Conservation (phyloP, 2,329 filamentous ascomycete genomes). For the Verticillium albo-atrum region DNA sequence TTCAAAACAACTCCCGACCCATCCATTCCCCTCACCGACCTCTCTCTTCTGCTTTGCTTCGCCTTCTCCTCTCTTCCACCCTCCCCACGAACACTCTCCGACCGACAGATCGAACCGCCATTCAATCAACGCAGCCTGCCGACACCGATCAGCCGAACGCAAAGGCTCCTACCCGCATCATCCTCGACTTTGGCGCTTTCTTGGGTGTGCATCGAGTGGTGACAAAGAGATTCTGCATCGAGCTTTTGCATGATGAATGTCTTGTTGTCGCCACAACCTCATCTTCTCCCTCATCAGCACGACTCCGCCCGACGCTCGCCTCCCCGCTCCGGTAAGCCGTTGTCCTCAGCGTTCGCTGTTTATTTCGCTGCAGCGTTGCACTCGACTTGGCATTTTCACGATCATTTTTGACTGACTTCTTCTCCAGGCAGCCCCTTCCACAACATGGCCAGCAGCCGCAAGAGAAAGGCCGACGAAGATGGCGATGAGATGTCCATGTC, state of each 20-base stretch:
- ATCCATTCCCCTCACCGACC: slow-evolving; percentile 11
- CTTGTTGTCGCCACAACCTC: slow-evolving; percentile 55
- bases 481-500: slow-evolving; percentile 91
- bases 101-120: not conserved
- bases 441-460: slow-evolving; percentile 52
- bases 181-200: not conserved
- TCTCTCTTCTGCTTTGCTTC: not conserved
- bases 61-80: slow-evolving; percentile 1
- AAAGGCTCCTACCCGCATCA: not conserved
- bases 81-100: not conserved
- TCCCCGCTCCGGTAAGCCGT: slow-evolving; percentile 48
- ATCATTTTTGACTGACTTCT: not conserved
- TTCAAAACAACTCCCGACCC: not conserved
- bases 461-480: slow-evolving; percentile 85
- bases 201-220: not conserved
- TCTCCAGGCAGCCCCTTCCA: slow-evolving; percentile 34
- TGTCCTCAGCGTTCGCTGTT: not conserved
- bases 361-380: slow-evolving; percentile 19
- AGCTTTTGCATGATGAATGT: slow-evolving; percentile 48
- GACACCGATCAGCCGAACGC: not conserved
- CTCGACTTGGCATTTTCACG: slow-evolving; percentile 5
- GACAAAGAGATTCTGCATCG: not conserved
- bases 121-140: not conserved
- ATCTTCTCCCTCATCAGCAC: slow-evolving; percentile 55
- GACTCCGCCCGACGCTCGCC: slow-evolving; percentile 50